phyloP scores from a whole-genome alignment of 2,329 filamentous ascomycete species.

The Ophiostoma piceae region DNA sequence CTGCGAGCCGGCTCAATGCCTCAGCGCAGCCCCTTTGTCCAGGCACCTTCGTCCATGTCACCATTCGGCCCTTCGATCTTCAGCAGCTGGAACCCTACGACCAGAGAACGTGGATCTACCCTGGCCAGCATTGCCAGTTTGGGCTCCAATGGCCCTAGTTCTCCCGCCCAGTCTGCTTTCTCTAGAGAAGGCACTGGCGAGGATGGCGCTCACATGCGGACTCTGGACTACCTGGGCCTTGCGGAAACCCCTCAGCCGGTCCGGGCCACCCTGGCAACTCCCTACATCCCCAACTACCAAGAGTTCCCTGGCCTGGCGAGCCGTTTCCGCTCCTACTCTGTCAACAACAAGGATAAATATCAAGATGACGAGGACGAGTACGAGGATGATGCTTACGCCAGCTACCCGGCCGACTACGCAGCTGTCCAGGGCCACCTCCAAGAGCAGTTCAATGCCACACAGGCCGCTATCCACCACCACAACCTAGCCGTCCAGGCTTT shows the following conservation, averaged over 20 bases:
- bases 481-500: constrained; percentile 92
- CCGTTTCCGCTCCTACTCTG: constrained; percentile 93
- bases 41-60: constrained; percentile 48
- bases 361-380: constrained; percentile 84
- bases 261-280: constrained; percentile 66
- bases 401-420: constrained; percentile 44
- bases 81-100: constrained; percentile 72
- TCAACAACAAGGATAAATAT: constrained; percentile 97
- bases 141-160: constrained; percentile 82
- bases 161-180: constrained; percentile 79
- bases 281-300: constrained; percentile 69
- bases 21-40: constrained; percentile 66
- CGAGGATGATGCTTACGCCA: constrained; percentile 51
- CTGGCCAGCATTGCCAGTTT: constrained; percentile 78
- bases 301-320: constrained; percentile 73
- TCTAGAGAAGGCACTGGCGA: constrained; percentile 80
- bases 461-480: constrained; percentile 76
- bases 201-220: constrained; percentile 81
- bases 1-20: constrained; percentile 92
- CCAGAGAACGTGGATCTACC: constrained; percentile 78
- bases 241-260: constrained; percentile 85
- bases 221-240: constrained; percentile 89
- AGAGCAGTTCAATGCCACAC: constrained; percentile 58
- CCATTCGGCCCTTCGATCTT: constrained; percentile 90
- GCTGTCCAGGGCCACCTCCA: constrained; percentile 46